These are phyloP conservation scores for Pythium aquatile DNA, from an alignment of 352 stramenopile species.

Conservation along the genomic window DNA sequence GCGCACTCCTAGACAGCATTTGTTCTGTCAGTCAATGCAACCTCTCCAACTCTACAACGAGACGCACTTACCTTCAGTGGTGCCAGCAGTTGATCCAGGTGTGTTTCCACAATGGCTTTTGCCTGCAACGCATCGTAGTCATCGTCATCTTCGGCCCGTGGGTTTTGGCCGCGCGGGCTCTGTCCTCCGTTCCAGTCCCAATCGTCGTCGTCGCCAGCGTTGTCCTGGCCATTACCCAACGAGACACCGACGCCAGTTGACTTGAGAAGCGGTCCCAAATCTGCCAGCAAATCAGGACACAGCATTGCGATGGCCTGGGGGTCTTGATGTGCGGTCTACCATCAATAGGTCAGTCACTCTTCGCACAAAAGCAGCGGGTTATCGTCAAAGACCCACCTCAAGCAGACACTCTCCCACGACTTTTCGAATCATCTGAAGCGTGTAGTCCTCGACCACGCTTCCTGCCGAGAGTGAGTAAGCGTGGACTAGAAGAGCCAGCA, in stretches of 20 bases:
- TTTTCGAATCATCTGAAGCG: conserved; percentile 61
- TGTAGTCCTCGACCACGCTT: conserved; percentile 58
- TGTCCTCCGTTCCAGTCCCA: conserved; percentile 62
- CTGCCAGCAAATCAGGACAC: conserved; percentile 7
- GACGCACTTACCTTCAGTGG: conserved; percentile 45
- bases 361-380: too few species aligned
- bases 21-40: background rate
- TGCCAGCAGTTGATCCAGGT: conserved; percentile 39
- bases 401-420: conserved; percentile 45
- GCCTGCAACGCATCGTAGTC: conserved; percentile 33
- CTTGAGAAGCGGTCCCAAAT: background rate
- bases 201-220: conserved; percentile 39
- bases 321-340: conserved; percentile 6
- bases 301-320: background rate
- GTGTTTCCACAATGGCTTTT: conserved; percentile 39
- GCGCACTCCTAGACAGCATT: conserved; percentile 50
- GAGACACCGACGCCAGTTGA: background rate
- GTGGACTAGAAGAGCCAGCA: conserved; percentile 60
- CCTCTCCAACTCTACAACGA: background rate
- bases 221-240: background rate
- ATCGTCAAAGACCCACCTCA: conserved; percentile 34
- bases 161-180: background rate
- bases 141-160: conserved; percentile 13
- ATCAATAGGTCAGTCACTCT: background rate
- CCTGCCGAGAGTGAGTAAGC: conserved; percentile 58